phyloP scores from a whole-genome alignment of 805 yeast species.

The Candida berthetii region DNA sequence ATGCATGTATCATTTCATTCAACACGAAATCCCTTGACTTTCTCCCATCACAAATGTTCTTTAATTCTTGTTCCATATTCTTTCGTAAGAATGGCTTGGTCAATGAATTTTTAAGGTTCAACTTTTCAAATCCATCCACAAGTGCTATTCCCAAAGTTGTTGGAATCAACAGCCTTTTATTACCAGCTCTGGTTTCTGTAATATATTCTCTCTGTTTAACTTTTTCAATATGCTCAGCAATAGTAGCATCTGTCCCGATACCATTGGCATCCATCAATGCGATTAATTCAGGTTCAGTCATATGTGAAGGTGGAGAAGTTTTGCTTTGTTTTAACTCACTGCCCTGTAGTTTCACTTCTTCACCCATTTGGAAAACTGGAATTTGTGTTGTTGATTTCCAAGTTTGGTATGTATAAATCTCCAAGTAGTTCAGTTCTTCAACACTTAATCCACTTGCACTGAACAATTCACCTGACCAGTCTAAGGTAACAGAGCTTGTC shows the following conservation, averaged over 20 bases:
- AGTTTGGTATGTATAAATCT: constrained; percentile 68
- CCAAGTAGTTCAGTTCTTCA: constrained; percentile 67
- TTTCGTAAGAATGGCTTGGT: constrained; percentile 87
- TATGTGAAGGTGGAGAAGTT: constrained; percentile 73
- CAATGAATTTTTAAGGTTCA: constrained; percentile 69
- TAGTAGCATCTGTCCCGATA: constrained; percentile 98
- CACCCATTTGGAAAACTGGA: constrained; percentile 58
- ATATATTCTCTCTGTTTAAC: constrained; percentile 66
- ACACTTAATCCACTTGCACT: constrained; percentile 71
- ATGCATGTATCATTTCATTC: constrained; percentile 45
- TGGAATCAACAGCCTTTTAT: constrained; percentile 54
- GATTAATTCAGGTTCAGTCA: constrained; percentile 91
- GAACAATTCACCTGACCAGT: constrained; percentile 79
- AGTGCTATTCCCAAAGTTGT: constrained; percentile 80
- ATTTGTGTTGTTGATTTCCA: constrained; percentile 67
- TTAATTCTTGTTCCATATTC: constrained; percentile 62
- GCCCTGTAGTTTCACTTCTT: constrained; percentile 44
- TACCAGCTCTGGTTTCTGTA: constrained; percentile 26
- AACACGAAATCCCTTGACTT: constrained; percentile 48
- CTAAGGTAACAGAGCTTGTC: constrained; percentile 50
- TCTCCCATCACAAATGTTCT: constrained; percentile 61
- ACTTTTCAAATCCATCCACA: constrained; percentile 79
- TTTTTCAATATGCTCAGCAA: constrained; percentile 94
- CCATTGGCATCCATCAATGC: constrained; percentile 95
- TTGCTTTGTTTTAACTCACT: constrained; percentile 66